A percentile compares a stretch with the other conserved stretches of the same genome.
phyloP scores from a whole-genome alignment of 2,329 filamentous ascomycete species.

The Cercospora beticola region DNA sequence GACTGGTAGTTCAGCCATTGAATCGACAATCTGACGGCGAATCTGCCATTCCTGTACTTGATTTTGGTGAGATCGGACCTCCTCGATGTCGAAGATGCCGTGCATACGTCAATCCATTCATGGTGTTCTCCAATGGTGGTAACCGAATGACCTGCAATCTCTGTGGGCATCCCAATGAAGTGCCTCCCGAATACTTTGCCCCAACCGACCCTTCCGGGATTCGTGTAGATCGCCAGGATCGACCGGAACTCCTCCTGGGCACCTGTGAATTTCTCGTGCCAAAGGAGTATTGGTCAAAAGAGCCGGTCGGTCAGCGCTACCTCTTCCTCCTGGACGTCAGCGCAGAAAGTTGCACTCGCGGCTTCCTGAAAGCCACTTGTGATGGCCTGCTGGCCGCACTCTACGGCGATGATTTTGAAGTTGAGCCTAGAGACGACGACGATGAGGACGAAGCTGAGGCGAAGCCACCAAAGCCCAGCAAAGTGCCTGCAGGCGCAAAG shows the following conservation, averaged over 20 bases:
- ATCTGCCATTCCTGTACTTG: slow-evolving; percentile 81
- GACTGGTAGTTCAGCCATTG: slow-evolving; percentile 83
- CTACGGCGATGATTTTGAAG: slow-evolving; percentile 65
- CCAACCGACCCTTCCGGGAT: slow-evolving; percentile 84
- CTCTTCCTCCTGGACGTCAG: slow-evolving; percentile 93
- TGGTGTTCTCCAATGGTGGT: slow-evolving; percentile 91
- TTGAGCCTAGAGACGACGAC: slow-evolving; percentile 52
- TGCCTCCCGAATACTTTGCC: slow-evolving; percentile 86
- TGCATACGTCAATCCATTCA: slow-evolving; percentile 98
- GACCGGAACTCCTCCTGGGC: slow-evolving; percentile 84
- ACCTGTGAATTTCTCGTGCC: slow-evolving; percentile 96
- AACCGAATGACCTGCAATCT: slow-evolving; percentile 98
- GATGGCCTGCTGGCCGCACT: slow-evolving; percentile 82
- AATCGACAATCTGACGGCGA: slow-evolving; percentile 82
- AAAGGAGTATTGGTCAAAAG: slow-evolving; percentile 97
- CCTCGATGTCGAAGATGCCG: slow-evolving; percentile 90
- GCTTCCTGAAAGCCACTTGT: slow-evolving; percentile 86
- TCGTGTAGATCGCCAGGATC: slow-evolving; percentile 81
- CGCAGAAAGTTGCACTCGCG: slow-evolving; percentile 85
- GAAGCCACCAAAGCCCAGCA: slow-evolving; percentile 51
- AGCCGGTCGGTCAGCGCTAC: slow-evolving; percentile 83
- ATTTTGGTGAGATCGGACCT: slow-evolving; percentile 89
- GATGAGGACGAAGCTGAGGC: slow-evolving; percentile 46
- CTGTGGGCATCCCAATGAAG: slow-evolving; percentile 96
- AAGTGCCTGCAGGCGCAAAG: slow-evolving; percentile 75